Base-by-base conservation (phyloP, 2,329 filamentous ascomycete genomes). In the Diaporthe vexans region DNA sequence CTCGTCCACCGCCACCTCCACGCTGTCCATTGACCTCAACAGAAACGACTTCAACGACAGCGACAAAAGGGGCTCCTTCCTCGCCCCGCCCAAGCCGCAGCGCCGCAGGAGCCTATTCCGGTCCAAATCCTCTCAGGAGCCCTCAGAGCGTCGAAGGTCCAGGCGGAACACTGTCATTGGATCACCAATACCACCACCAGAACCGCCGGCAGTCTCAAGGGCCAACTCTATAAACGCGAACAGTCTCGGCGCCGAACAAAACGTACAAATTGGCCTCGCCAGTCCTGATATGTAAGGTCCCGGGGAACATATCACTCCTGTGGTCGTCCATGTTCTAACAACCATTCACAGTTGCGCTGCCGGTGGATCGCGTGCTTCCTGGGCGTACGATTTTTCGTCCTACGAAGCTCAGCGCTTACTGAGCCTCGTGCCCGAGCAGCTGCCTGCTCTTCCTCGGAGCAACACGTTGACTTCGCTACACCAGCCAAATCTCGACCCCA, bases 341-440 rank as follows among this genome's bases (percentile, higher is more conserved):
- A 61, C 76, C 76, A 73, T 73, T 29, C 77, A 63, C 69, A 85
- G 82, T 63, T 80, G 81, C 78, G 79, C 82, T 33, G 72, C 78
- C 54, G 79, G 81, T 46, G 78, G 78, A 33, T 81, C 81, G 52
- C 84, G 82, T 61, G 78, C 81, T 7, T 86, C 85, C 7, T 83
- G 83, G 77, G 85, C 84, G 73, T 86, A 87, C 78, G 83, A 87
- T 73, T 74, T 84, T 68, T 80, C 80, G 37, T 86, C 85, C 35
- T 87, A 88, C 78, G 85, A 86, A 77, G 83, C 85, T n/a, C 83
- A 85, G 75, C 83, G 85, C 9, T 77, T 87, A 11, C 78, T 87
- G 52, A 84, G 85, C 69, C 78, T 85, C 40, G 80, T 80, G 21
- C 84, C 84, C 74, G 81, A 83, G 21, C 63, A 61, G 24, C 24